phyloP scores from a whole-genome alignment of 116 monocot species.

The Dioscorea cayenensis region DNA sequence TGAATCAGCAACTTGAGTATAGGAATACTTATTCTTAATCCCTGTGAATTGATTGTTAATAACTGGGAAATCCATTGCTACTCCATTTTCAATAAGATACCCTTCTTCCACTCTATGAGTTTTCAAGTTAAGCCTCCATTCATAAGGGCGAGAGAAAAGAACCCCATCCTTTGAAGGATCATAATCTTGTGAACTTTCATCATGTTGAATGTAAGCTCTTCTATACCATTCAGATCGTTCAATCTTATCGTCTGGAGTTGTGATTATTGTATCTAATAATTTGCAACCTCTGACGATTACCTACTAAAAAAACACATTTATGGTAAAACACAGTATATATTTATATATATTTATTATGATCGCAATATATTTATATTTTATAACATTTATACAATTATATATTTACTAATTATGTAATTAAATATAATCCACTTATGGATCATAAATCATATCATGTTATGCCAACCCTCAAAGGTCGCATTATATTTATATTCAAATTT shows the following conservation, averaged over 20 bases:
- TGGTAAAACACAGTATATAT: neutral
- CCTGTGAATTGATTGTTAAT: conserved; percentile 11
- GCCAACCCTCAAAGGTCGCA: no score
- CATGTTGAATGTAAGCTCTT: conserved; percentile 19
- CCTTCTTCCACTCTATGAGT: conserved; percentile 12
- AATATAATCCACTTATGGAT: no score
- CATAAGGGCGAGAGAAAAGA: conserved; percentile 20
- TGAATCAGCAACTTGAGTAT: conserved; percentile 24
- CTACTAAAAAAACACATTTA: neutral
- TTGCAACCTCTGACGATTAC: conserved; percentile 7
- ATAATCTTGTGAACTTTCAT: conserved; percentile 1
- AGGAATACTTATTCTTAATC: conserved; percentile 17
- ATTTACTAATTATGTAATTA: no score
- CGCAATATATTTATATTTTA: no score
- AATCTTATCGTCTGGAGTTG: neutral
- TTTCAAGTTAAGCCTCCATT: conserved; percentile 22
- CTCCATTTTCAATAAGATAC: conserved; percentile 5
- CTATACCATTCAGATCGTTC: conserved; percentile 5
- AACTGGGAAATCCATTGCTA: conserved; percentile 23
- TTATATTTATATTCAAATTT: no score
- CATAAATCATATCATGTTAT: no score
- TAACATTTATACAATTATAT: no score
- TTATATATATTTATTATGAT: no score
- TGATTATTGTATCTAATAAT: neutral
- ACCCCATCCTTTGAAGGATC: conserved; percentile 18